Base-by-base conservation (phyloP, 257 asterid species). In the Galeopsis tetrahit region DNA sequence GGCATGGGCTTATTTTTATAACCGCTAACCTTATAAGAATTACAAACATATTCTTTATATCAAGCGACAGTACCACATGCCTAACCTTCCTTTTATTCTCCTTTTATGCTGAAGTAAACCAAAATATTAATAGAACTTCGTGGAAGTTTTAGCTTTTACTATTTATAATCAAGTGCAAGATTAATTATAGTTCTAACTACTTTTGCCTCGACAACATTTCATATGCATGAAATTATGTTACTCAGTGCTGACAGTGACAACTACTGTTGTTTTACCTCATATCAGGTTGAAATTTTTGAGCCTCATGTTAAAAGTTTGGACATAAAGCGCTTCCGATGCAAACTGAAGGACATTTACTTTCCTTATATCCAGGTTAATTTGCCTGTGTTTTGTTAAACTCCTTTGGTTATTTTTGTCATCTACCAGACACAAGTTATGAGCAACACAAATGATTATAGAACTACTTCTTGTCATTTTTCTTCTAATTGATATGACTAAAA, bases 281-380 rank as follows among this genome's bases (percentile, higher is more conserved):
- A 69, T 48, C 88, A 91, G 97, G 87, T 91, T 51, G 89, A 84
- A 71, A 83, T 89, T 21, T 79, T 80, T 36, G 82, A 82, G 53
- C 88, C 88, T 36, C 78, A 55, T 69, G 70, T 69, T 82, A 79
- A 72, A 49, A 34, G 7, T 32, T 3, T 49, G 69, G 77, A 67
- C 55, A 7, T 81, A 42, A 28, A 42, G 17, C 77, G 68, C 33
- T 77, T 91, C n/a, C 83, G 31, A 51, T 42, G 79, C 81, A 76
- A 62, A 53, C 69, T 91, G 77, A 87, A 91, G 78, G 97, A 89
- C 78, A 87, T 91, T 43, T 91, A 89, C 82, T 91, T 89, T 78
- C 97, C 97, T 0, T 91, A 89, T 75, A 85, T 91, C 75, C 96
- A 91, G 97, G 97, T 89, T 55, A 15, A 1, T 73, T 70, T 40